phyloP scores from a whole-genome alignment of 2,329 filamentous ascomycete species.

The Rhytidhysteron rufulum region DNA sequence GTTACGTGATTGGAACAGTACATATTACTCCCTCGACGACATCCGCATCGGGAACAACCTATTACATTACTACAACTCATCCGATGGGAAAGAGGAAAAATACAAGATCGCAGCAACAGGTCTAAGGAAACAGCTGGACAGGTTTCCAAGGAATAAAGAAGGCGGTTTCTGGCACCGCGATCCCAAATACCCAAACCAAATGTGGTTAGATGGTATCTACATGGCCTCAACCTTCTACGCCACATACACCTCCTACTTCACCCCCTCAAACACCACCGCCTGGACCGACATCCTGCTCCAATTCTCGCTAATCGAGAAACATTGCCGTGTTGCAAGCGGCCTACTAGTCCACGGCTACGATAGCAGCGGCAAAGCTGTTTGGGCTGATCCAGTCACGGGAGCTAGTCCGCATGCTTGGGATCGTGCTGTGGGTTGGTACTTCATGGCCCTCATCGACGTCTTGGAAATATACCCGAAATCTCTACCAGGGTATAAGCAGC shows the following conservation, averaged over 20 bases:
- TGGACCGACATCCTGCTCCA: constrained; percentile 41
- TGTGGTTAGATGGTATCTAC: constrained; percentile 56
- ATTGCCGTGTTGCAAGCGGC: constrained; percentile 30
- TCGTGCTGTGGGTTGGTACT: constrained; percentile 37
- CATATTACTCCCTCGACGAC: constrained; percentile 47
- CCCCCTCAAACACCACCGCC: constrained; percentile 35
- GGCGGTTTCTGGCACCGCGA: constrained; percentile 56
- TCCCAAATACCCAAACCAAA: constrained; percentile 49
- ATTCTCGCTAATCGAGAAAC: constrained; percentile 33
- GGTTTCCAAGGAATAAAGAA: constrained; percentile 47
- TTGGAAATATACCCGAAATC: constrained; percentile 44
- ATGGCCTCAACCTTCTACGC: constrained; percentile 40
- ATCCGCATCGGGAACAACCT: constrained; percentile 53
- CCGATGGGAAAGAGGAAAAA: constrained; percentile 38
- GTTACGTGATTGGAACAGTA: constrained; percentile 44
- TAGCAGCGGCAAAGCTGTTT: constrained; percentile 29
- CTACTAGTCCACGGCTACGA: constrained; percentile 35
- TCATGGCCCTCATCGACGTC: constrained; percentile 44
- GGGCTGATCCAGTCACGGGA: constrained; percentile 33
- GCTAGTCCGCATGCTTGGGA: constrained; percentile 35
- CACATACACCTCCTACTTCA: constrained; percentile 36
- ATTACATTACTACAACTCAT: constrained; percentile 47
- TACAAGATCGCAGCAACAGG: constrained; percentile 48
- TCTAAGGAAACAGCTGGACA: constrained; percentile 46
- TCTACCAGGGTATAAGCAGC: constrained; percentile 34